Conservation (phyloP, 1,139 yeast genomes). For the Suhomyces terraborum region DNA sequence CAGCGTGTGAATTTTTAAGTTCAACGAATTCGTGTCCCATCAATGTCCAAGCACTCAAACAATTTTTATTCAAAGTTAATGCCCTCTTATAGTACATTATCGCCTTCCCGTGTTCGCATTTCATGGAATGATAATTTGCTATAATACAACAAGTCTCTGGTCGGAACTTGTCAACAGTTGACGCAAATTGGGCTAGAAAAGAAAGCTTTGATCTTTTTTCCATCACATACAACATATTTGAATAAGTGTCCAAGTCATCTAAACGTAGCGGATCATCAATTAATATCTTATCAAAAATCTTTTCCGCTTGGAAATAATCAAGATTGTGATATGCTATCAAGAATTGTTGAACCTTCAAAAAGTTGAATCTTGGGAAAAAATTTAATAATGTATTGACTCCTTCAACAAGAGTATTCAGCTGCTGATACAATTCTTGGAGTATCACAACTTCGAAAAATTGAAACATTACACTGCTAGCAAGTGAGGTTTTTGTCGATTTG, state of each 20-base stretch:
- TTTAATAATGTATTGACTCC: constrained; percentile 49
- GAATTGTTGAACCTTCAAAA: constrained; percentile 78
- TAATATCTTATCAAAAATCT: constrained; percentile 73
- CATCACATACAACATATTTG: constrained; percentile 93
- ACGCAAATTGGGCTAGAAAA: constrained; percentile 81
- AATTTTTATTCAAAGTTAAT: constrained; percentile 72
- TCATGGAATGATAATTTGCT: constrained; percentile 90
- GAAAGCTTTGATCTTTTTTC: constrained; percentile 85
- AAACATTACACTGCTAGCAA: constrained; percentile 52
- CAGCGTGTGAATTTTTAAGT: constrained; percentile 93
- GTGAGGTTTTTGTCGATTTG: constrained; percentile 24
- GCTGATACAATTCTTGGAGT: constrained; percentile 80
- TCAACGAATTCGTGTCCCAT: constrained; percentile 99
- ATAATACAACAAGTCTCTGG: constrained; percentile 95
- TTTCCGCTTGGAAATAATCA: constrained; percentile 80
- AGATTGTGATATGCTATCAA: constrained; percentile 75
- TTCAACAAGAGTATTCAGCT: constrained; percentile 51
- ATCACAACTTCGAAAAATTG: constrained; percentile 69
- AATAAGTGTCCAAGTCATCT: constrained; percentile 88
- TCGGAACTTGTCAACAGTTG: constrained; percentile 79
- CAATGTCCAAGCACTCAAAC: constrained; percentile 93
- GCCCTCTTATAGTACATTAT: constrained; percentile 93
- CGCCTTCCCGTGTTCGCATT: constrained; percentile 93
- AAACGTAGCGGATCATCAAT: constrained; percentile 80
- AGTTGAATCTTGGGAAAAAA: constrained; percentile 71